Evolutionary conservation across 371 early-diverging fungal species (phyloP).

Genomic region (Encephalitozoon romaleae): DNA sequence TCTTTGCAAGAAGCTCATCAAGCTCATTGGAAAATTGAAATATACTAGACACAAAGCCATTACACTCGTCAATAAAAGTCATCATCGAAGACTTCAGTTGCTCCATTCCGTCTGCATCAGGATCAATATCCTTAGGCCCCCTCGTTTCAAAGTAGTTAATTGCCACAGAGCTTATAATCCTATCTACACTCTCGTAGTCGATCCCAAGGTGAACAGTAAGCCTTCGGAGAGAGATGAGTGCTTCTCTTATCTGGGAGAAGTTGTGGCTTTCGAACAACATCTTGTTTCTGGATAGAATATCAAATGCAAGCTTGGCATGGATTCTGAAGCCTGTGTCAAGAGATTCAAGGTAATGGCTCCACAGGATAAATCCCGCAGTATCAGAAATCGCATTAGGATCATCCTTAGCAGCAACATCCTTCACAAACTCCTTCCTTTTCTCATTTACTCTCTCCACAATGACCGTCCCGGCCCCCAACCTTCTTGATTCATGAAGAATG

Average conservation of each 20-base stretch:
- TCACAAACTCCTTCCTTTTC: neutral
- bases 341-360: constrained; percentile 3
- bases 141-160: constrained; percentile 17
- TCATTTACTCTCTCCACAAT: constrained; percentile 13
- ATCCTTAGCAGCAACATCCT: neutral
- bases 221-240: constrained; percentile 8
- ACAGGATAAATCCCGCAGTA: constrained; percentile 19
- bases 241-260: neutral
- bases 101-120: neutral
- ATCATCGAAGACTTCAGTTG: neutral
- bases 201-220: neutral
- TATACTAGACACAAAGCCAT: constrained; percentile 12
- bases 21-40: constrained; percentile 28
- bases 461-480: neutral
- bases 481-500: constrained; percentile 1
- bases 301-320: neutral
- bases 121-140: neutral
- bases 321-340: neutral
- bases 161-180: constrained; percentile 23
- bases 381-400: neutral
- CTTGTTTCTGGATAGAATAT: neutral
- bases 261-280: neutral
- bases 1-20: constrained; percentile 37
- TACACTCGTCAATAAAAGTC: constrained; percentile 14
- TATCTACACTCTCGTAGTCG: constrained; percentile 18